A percentile compares a stretch with the other conserved stretches of the same genome.
These are phyloP conservation scores for Nemania sp. DNA, from an alignment of 2,329 filamentous ascomycete genomes.

Conservation along the genomic window DNA sequence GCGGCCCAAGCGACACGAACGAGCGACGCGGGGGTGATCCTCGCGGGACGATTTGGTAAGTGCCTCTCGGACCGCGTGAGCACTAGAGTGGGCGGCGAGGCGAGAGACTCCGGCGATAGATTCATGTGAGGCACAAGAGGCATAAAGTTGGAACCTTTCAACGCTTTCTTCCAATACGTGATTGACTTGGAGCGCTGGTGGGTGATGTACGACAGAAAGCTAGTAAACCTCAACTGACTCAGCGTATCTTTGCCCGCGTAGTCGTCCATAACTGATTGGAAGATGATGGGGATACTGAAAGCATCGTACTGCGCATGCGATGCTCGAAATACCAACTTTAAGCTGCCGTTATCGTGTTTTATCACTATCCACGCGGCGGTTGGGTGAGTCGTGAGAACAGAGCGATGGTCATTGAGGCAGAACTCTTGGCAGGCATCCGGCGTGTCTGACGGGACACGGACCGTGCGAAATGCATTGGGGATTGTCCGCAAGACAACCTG, in stretches of 20 bases:
- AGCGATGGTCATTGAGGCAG: not conserved
- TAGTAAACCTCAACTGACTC: not conserved
- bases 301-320: slow-evolving; percentile 15
- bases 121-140: not conserved
- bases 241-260: slow-evolving; percentile 2
- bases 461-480: not conserved
- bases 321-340: slow-evolving; percentile 6
- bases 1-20: slow-evolving; percentile 7
- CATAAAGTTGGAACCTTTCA: slow-evolving; percentile 7
- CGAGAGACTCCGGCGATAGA: not conserved
- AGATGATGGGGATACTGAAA: slow-evolving; percentile 13
- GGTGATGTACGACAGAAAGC: slow-evolving; percentile 7
- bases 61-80: not conserved
- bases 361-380: slow-evolving; percentile 10
- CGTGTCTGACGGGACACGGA: not conserved
- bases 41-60: slow-evolving; percentile 5
- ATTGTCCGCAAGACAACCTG: slow-evolving; percentile 2
- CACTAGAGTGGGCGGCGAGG: not conserved
- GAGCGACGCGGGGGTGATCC: slow-evolving; percentile 10
- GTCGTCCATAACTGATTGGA: slow-evolving; percentile 4
- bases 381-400: not conserved
- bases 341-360: not conserved
- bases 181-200: slow-evolving; percentile 1
- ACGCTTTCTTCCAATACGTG: slow-evolving; percentile 1
- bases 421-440: slow-evolving; percentile 1